Percentiles rank a stretch among this genome's conserved stretches.
These are phyloP conservation scores for cucumber (Cucumis sativus) DNA, from an alignment of 306 rosid species.

Conservation along the genomic window Cucumber_9930_V3 NC_026655.2:31547501-31548000, in stretches of 20 bases:
- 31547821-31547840: not conserved
- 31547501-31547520: not conserved
- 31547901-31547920: too few species aligned
- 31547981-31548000: not conserved
- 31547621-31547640: constrained; percentile 20
- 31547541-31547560: not conserved
- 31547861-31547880: not conserved
- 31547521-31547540: not conserved
- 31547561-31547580: not conserved
- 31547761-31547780: not conserved
- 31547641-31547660: constrained; percentile 16
- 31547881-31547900: not conserved
- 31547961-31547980: constrained; percentile 18
- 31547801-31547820: not conserved
- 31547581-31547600: not conserved
- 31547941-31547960: constrained; percentile 23
- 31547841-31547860: not conserved
- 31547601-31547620: not conserved
- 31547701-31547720: not conserved
- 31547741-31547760: not conserved
- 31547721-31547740: not conserved
- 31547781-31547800: not conserved
- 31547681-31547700: not conserved
- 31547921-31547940: constrained; percentile 17
- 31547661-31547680: constrained; percentile 16